Base-by-base conservation (phyloP, 2,329 filamentous ascomycete species). In the Xylaria sp. region DNA sequence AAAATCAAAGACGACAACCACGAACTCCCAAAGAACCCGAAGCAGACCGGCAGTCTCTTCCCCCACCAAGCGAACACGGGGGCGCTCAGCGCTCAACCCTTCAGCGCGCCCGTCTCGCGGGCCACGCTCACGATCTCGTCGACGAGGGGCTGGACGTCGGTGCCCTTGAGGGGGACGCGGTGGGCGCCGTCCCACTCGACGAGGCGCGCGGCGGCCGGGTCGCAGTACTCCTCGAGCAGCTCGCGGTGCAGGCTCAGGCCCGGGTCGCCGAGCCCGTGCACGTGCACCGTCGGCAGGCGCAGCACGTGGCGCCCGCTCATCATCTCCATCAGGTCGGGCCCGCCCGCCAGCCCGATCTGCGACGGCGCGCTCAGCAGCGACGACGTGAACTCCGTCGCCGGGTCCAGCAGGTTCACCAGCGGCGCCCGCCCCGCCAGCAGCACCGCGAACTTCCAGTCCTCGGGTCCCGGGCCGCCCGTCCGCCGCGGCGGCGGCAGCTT, bases 151-250 rank as follows among this genome's bases (percentile, higher is more conserved):
- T 82, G 76, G 2, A 92, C 87, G 69, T 92, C 89, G 24, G 71
- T 73, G 19, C 73, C 76, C 75, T 88, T 89, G 54, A 92, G 79
- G 1, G 89, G 87, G 44, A 93, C 76, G 5, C 89, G 74, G 68
- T 93, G 90, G 1, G 78, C 79, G 0, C 88, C 89, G 52, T 90
- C 81, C 90, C 89, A 92, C 69, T 91, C 86, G 1, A 92, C 69
- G 42, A 91, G 57, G 38, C 71, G 77, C 5, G 80, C 74, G 2
- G 74, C 82, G 0, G 76, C 78, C 8, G 74, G 66, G 45, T 83
- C 76, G 66, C 85, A 89, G 67, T 87, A 91, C 47, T 81, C 71
- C 7, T 81, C 69, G 46, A 84, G 65, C 61, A 87, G 64, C 66
- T 78, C 73, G 50, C 78, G 72, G 66, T 90, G 87, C 41, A 83